Percentiles rank a stretch among this genome's conserved stretches.
Evolutionary conservation across 495 filamentous ascomycete species (phyloP).

Genomic region (Aspergillus affinis): DNA sequence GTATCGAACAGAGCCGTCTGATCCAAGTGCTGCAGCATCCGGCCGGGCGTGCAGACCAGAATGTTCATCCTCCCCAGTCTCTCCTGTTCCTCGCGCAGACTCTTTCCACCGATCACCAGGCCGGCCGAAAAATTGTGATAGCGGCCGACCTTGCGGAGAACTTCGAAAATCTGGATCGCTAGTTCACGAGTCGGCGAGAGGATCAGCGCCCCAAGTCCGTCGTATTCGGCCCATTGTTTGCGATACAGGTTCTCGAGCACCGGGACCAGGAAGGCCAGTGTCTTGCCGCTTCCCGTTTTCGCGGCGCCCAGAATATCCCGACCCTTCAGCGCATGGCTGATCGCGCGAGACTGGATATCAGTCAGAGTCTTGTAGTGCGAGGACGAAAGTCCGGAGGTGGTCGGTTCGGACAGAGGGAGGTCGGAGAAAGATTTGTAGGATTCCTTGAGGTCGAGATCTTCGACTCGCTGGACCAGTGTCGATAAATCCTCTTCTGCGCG

Average conservation of each 20-base stretch:
- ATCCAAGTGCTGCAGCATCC: conserved; percentile 94
- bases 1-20: conserved; percentile 90
- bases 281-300: conserved; percentile 97
- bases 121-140: conserved; percentile 92
- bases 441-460: conserved; percentile 52
- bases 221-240: conserved; percentile 82
- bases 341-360: conserved; percentile 84
- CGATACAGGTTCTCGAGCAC: conserved; percentile 95
- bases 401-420: conserved; percentile 85
- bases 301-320: conserved; percentile 90
- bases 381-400: conserved; percentile 73
- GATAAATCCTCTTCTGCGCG: conserved; percentile 47
- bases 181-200: conserved; percentile 93
- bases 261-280: conserved; percentile 87
- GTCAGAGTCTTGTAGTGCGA: conserved; percentile 89
- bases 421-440: conserved; percentile 61
- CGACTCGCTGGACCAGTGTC: conserved; percentile 46
- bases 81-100: conserved; percentile 82
- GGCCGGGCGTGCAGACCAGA: conserved; percentile 90
- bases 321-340: conserved; percentile 83
- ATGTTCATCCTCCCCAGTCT: conserved; percentile 94
- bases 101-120: conserved; percentile 93
- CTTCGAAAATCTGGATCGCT: conserved; percentile 96
- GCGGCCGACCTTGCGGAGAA: conserved; percentile 84
- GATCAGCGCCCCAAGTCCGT: conserved; percentile 89